These are phyloP conservation scores for Candida dubliniensis DNA, from an alignment of 1,139 yeast species.

Conservation along the genomic window DNA sequence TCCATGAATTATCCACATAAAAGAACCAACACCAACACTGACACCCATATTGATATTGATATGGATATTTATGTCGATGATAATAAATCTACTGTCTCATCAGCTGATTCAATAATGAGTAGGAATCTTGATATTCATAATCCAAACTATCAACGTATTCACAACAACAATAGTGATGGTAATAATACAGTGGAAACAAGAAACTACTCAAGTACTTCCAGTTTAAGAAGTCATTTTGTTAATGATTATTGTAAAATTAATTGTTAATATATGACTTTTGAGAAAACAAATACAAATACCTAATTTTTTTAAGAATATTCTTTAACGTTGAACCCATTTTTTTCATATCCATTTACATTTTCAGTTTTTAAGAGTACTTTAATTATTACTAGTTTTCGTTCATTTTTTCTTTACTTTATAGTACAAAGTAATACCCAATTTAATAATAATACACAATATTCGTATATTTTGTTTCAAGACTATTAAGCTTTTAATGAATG, in stretches of 20 bases:
- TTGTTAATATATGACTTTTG: background rate
- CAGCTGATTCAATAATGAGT: background rate
- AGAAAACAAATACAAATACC: too few species aligned
- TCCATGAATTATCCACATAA: too few species aligned
- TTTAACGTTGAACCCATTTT: background rate
- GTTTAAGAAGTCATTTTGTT: background rate
- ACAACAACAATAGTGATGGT: too few species aligned
- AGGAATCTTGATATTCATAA: background rate
- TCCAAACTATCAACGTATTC: too few species aligned
- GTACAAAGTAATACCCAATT: too few species aligned
- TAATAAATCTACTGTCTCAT: background rate
- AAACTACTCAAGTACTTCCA: background rate
- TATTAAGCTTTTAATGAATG: too few species aligned
- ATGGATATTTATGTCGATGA: background rate
- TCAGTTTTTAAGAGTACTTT: too few species aligned
- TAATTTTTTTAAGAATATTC: too few species aligned
- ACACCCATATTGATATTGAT: too few species aligned
- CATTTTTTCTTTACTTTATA: too few species aligned
- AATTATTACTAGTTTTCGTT: background rate
- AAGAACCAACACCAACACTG: too few species aligned
- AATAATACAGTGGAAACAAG: background rate
- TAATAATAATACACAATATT: background rate
- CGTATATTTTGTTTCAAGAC: background rate
- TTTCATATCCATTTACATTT: background rate
- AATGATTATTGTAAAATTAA: background rate